A percentile compares a stretch with the other conserved stretches of the same genome.
phyloP scores from a whole-genome alignment of 305 asterid species.

The Salvia sclarea region DNA sequence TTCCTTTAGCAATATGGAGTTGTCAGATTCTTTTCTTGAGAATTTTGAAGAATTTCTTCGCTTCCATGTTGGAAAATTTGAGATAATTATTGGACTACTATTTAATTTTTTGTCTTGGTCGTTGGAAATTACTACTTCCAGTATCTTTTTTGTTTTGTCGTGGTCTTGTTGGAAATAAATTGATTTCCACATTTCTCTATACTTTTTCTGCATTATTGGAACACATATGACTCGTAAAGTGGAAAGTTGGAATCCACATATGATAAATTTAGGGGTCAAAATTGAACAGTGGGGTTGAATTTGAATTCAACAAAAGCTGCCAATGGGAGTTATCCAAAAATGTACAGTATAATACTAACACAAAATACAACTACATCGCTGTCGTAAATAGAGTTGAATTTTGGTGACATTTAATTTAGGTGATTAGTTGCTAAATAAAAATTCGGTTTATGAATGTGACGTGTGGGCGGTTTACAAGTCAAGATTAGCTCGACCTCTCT shows the following conservation, averaged over 20 bases:
- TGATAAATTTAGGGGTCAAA: not conserved
- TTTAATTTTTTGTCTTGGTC: not conserved
- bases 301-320: not conserved
- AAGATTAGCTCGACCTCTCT: not conserved
- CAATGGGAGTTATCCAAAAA: slow-evolving; percentile 20
- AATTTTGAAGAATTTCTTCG: not conserved
- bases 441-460: not conserved
- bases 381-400: not conserved
- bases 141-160: not conserved
- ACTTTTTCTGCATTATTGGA: not conserved
- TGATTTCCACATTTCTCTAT: not conserved
- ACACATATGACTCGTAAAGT: not conserved
- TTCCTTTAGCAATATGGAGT: slow-evolving; percentile 5
- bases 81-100: too few relatives aligned
- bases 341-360: too few relatives aligned
- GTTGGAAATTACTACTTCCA: too few relatives aligned
- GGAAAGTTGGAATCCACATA: not conserved
- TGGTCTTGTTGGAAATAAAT: not conserved
- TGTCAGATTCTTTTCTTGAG: too few relatives aligned
- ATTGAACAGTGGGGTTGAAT: not conserved
- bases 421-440: not conserved
- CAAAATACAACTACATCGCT: not conserved
- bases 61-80: not conserved
- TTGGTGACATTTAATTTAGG: not conserved
- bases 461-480: not conserved